Conservation (phyloP, 2,329 filamentous ascomycete species). For the Botrytis paeoniae region DNA sequence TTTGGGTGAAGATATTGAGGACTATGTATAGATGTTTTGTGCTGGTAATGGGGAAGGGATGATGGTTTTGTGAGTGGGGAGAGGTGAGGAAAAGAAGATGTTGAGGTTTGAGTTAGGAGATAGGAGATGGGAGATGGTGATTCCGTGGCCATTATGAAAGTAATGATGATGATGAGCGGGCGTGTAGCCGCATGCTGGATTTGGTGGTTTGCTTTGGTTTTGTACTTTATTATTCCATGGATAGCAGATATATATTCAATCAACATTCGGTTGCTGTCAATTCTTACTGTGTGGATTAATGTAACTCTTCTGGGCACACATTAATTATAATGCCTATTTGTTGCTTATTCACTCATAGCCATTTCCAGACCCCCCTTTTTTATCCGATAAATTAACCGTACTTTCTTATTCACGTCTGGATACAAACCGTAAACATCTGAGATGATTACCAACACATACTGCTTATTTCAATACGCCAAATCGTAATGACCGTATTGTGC, state of each 20-base stretch:
- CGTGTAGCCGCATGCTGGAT: background rate
- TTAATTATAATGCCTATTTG: accelerated
- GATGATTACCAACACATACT: background rate
- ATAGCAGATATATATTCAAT: accelerated
- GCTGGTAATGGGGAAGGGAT: background rate
- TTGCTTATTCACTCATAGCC: background rate
- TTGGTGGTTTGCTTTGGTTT: no score
- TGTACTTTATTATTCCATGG: background rate
- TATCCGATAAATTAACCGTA: background rate
- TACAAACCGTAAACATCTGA: background rate
- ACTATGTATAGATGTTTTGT: background rate
- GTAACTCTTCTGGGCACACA: background rate
- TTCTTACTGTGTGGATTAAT: accelerated
- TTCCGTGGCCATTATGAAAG: no score
- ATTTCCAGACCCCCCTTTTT: background rate
- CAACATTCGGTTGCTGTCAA: background rate
- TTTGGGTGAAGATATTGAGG: background rate
- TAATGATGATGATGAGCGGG: background rate
- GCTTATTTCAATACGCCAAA: background rate
- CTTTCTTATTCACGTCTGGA: background rate
- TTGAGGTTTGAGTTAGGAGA: background rate
- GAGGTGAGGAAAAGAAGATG: background rate
- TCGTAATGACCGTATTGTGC: background rate
- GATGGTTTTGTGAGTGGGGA: background rate
- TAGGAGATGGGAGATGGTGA: no score